Conservation (phyloP, 208 protist genomes). For the Crithidia sp. region DNA sequence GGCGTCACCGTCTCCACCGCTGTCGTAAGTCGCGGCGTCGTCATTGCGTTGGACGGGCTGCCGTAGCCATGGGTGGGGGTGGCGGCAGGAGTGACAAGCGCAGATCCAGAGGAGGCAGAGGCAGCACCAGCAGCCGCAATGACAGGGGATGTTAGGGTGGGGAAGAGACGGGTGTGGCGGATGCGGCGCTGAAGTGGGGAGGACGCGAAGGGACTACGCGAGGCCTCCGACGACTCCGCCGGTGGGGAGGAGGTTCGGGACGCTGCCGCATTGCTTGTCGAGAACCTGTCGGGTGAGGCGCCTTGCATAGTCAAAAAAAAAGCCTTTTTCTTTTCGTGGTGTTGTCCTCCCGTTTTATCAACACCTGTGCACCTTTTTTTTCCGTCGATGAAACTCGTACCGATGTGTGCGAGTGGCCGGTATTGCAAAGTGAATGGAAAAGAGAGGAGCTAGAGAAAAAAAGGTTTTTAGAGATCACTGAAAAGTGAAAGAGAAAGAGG, state of each 20-base stretch:
- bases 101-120: no score
- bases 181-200: conserved; percentile 13
- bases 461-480: not conserved
- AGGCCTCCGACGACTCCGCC: no score
- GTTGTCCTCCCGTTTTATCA: no score
- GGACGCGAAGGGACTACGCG: not conserved
- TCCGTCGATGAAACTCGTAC: no score
- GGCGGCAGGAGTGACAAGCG: no score
- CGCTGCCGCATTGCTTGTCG: no score
- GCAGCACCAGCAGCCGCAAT: no score
- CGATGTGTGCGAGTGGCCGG: not conserved
- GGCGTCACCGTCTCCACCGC: conserved; percentile 22
- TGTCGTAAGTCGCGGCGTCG: not conserved
- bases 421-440: not conserved
- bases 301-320: not conserved
- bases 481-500: not conserved
- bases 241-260: no score
- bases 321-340: not conserved
- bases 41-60: no score
- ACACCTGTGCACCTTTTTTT: no score
- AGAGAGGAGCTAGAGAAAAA: not conserved
- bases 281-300: no score
- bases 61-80: no score
- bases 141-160: not conserved
- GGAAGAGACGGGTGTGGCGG: conserved; percentile 13